Evolutionary conservation across 768 basidiomycete species (phyloP), one percentile per base, ranked within the genome.

Genomic region (Nidularia pulvinata): DNA sequence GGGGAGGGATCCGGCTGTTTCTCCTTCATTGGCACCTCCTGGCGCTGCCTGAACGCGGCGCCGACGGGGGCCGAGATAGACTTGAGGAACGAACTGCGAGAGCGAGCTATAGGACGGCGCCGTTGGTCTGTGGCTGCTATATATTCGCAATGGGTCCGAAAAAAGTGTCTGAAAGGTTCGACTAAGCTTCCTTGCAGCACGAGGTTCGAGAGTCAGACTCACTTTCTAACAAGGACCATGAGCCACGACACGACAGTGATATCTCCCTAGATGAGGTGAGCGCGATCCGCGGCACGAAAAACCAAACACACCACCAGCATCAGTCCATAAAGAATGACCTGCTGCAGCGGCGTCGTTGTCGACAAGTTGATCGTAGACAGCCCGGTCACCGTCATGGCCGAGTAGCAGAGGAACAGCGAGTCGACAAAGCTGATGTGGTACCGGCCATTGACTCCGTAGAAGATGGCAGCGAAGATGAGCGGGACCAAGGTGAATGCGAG

Each of bases 221-320:
- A 82, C 80, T 82, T 79, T 51, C 87, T 72, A n/a, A 85, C 78
- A 46, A 85, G 69, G 33, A 88, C 84, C 78, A 86, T 85, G 39
- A 84, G 67, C 81, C 86, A 85, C 2, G 84, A 83, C 14, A 85
- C 80, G 25, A 75, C 69, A 0, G 80, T 79, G 50, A 77, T 61
- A 51, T 78, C 72, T 1, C 80, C 79, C 72, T 81, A 53, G n/a
- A n/a, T n/a, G n/a, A n/a, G n/a, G n/a, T n/a, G n/a, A n/a, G n/a
- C n/a, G n/a, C n/a, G n/a, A 55, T 35, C 46, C 9, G 45, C 14
- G 2, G 22, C 2, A 9, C 22, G 46, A 16, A 32, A 10, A 3
- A n/a, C 51, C 36, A 35, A 35, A 65, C 71, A 65, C 55, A 79
- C 80, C 53, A 75, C 67, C 37, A 64, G 57, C 83, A 86, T 85